Base-by-base conservation (phyloP, 2,329 filamentous ascomycete species). In the Chaetoscypha palmicola region DNA sequence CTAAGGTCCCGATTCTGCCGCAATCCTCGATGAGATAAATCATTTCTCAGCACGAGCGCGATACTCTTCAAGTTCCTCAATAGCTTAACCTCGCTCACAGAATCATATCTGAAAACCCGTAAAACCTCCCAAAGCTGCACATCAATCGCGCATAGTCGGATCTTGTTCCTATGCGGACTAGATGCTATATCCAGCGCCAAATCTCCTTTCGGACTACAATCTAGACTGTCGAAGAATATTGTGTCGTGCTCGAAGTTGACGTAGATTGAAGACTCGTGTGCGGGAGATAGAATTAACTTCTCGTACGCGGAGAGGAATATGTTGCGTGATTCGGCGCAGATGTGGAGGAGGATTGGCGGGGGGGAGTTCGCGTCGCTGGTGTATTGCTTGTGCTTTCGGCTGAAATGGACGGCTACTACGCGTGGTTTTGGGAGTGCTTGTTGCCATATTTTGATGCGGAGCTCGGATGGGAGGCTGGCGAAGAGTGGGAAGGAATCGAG, bases 371-470 rank as follows among this genome's bases (percentile, higher is more conserved):
- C 4, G 4, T 39, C 40, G 3, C 50, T 53, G 17, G 41, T 50
- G 36, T 50, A 51, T 46, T 50, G 50, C 33, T 52, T 45, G 11
- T 20, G 26, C 8, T 22, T 22, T 14, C 52, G 48, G 36, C 48
- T 49, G 47, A 47, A 59, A 9, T 52, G 52, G 2, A 58, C 47
- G 16, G 53, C 45, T 4, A 58, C 46, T 19, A 55, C 43, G 22
- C 48, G 47, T 17, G 53, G 49, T 36, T 33, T 37, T 1, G 57
- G 50, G 17, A 58, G 37, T 8, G 43, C 41, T 28, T 33, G 39
- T 23, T 40, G 37, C 54, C 55, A 60, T 10, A 59, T 56, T 34
- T 54, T 58, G 36, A 53, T 42, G 3, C 58, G 52, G 2, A 60
- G 44, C 32, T 60, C 58, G 5, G 43, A 52, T 1, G 58, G 58